Evolutionary conservation across 495 filamentous ascomycete genomes (phyloP).

Genomic region (Penicillium manginii): DNA sequence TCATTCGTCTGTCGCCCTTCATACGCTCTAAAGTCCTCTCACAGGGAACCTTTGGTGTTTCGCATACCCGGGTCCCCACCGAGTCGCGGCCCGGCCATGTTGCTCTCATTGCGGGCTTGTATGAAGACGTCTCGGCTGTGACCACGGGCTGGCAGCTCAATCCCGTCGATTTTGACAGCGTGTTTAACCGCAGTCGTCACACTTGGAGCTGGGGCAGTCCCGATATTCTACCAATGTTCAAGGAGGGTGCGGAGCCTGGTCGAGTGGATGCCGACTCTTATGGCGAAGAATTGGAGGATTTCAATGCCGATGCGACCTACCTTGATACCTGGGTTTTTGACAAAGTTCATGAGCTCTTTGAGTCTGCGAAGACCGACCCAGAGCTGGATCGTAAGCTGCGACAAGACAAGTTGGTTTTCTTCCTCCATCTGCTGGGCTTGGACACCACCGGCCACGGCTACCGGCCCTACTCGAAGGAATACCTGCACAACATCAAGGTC

Average conservation of each 20-base stretch:
- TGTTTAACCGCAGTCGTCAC: constrained; percentile 95
- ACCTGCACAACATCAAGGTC: constrained; percentile 90
- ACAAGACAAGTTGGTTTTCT: constrained; percentile 91
- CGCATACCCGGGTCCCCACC: constrained; percentile 95
- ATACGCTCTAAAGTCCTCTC: constrained; percentile 84
- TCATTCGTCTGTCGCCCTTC: constrained; percentile 86
- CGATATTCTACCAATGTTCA: constrained; percentile 97
- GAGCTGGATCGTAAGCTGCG: constrained; percentile 75
- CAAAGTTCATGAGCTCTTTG: constrained; percentile 84
- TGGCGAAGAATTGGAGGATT: constrained; percentile 85
- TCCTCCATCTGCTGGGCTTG: constrained; percentile 93
- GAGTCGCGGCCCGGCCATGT: constrained; percentile 98
- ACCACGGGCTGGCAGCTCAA: constrained; percentile 99
- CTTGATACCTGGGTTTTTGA: constrained; percentile 98
- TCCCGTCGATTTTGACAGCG: constrained; percentile 97
- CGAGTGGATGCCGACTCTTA: constrained; percentile 86
- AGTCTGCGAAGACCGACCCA: constrained; percentile 71
- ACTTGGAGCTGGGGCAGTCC: constrained; percentile 99
- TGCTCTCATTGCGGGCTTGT: constrained; percentile 94
- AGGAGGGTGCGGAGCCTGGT: constrained; percentile 86
- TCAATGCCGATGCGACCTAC: constrained; percentile 74
- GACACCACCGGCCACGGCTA: constrained; percentile 90
- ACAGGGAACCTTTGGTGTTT: constrained; percentile 97
- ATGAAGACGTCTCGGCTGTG: constrained; percentile 97
- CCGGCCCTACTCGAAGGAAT: constrained; percentile 94